These are phyloP conservation scores for Daldinia concentrica DNA, from an alignment of 495 filamentous ascomycete species.

Conservation along the genomic window DNA sequence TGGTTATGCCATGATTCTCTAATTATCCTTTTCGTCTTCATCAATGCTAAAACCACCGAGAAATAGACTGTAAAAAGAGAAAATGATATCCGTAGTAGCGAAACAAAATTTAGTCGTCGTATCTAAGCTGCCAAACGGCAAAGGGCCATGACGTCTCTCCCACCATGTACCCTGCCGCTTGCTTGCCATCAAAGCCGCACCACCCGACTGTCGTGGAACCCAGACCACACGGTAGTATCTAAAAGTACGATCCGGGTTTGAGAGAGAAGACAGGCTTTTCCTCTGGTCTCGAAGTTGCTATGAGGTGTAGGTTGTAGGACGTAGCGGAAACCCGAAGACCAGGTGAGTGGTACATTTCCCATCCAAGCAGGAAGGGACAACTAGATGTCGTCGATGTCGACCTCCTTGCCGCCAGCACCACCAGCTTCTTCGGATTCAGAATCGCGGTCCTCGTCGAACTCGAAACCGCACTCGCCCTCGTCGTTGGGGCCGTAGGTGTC, in stretches of 20 bases:
- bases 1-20: slow-evolving; percentile 9
- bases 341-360: slow-evolving; percentile 54
- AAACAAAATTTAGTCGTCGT: background rate
- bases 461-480: slow-evolving; percentile 82
- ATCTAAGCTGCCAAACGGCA: slow-evolving; percentile 31
- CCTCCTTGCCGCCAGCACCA: slow-evolving; percentile 66
- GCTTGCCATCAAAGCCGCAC: slow-evolving; percentile 28
- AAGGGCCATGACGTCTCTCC: slow-evolving; percentile 60
- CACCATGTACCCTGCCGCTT: slow-evolving; percentile 51
- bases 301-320: background rate
- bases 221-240: slow-evolving; percentile 7
- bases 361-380: slow-evolving; percentile 2
- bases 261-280: slow-evolving; percentile 70
- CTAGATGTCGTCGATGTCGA: slow-evolving; percentile 82
- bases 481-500: slow-evolving; percentile 83
- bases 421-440: slow-evolving; percentile 67
- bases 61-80: background rate
- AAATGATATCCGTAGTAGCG: background rate
- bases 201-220: slow-evolving; percentile 62
- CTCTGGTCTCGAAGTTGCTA: slow-evolving; percentile 21
- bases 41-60: slow-evolving; percentile 5
- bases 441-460: slow-evolving; percentile 91
- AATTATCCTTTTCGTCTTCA: background rate
- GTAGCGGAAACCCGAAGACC: slow-evolving; percentile 58
- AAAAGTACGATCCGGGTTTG: slow-evolving; percentile 53